Base-by-base conservation (phyloP, 164 flowering plant species). In the Berberis vulgaris region DNA sequence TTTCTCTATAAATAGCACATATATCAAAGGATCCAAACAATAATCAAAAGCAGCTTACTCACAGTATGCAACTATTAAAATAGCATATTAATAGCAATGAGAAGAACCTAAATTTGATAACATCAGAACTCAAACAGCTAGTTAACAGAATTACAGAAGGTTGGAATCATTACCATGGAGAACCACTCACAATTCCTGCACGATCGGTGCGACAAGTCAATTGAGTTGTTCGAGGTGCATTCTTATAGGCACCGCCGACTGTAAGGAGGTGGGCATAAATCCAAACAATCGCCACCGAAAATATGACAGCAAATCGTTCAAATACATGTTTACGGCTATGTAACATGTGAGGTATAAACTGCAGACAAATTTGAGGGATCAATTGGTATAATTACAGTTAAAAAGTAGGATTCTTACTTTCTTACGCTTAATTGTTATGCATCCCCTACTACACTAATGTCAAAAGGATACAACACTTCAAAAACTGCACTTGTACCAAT, bases 211-310 rank as follows among this genome's bases (percentile, higher is more conserved):
- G 90, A 63, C 98, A 92, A 72, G 78, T 84, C 45, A 63, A 5
- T 73, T 87, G 98, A 47, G 98, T 89, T 65, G 58, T 76, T 8
- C 75, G 80, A 26, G 95, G 68, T 41, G 79, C 68, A 62, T 73
- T 64, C 53, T 87, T 79, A 63, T 92, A 92, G 41, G 98, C 96
- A 68, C 96, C 96, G 64, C 96, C 95, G 0, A 89, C 89, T 26
- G 98, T 89, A 11, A 92, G 93, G 7, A 92, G 76, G 70, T 83
- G 82, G 60, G 98, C 98, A 77, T 89, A 92, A 44, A 92, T 69
- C 98, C 98, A 92, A 10, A 92, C 95, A 61, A 92, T 83, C 38
- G 57, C 85, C 68, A 92, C 84, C 2, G 95, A 73, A 66, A 86
- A 77, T 62, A 91, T 55, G 49, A 91, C 98, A 70, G 95, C 94